Evolutionary conservation across 2,329 filamentous ascomycete genomes (phyloP).

Genomic region (Thielaviopsis ethacetica): DNA sequence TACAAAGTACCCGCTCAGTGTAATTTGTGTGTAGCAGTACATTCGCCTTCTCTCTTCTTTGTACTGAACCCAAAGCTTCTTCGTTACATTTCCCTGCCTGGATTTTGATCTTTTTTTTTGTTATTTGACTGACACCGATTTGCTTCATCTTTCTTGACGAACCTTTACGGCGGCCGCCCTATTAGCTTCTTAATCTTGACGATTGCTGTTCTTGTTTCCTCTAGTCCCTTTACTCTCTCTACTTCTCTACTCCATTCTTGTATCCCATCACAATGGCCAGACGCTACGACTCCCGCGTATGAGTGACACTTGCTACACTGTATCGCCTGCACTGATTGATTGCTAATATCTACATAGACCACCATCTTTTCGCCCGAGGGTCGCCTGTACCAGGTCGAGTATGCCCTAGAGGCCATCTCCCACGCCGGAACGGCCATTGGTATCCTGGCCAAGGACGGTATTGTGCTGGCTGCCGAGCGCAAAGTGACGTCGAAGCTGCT

Average conservation of each 20-base stretch:
- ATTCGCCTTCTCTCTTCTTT: background rate
- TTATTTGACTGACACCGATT: too few species aligned
- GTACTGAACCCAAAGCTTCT: too few species aligned
- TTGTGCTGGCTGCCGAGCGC: constrained; percentile 91
- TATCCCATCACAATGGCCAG: constrained; percentile 56
- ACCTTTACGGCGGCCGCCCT: too few species aligned
- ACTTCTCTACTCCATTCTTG: background rate
- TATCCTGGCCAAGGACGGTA: constrained; percentile 94
- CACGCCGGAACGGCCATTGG: constrained; percentile 94
- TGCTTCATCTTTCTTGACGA: too few species aligned
- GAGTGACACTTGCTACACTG: constrained; percentile 20
- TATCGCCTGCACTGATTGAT: background rate
- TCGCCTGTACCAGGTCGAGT: constrained; percentile 97
- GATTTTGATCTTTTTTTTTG: too few species aligned
- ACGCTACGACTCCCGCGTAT: constrained; percentile 91
- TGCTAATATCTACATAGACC: constrained; percentile 39
- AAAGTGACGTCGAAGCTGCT: constrained; percentile 98
- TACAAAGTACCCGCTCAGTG: background rate
- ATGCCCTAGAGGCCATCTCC: constrained; percentile 96
- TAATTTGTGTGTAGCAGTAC: background rate
- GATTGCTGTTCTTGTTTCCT: background rate
- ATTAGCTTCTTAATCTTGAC: too few species aligned
- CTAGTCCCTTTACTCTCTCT: background rate
- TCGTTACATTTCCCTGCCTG: too few species aligned
- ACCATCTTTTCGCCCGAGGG: constrained; percentile 99